These are phyloP conservation scores for Paxillus rubicundulus DNA, from an alignment of 768 basidiomycete species.

Conservation along the genomic window DNA sequence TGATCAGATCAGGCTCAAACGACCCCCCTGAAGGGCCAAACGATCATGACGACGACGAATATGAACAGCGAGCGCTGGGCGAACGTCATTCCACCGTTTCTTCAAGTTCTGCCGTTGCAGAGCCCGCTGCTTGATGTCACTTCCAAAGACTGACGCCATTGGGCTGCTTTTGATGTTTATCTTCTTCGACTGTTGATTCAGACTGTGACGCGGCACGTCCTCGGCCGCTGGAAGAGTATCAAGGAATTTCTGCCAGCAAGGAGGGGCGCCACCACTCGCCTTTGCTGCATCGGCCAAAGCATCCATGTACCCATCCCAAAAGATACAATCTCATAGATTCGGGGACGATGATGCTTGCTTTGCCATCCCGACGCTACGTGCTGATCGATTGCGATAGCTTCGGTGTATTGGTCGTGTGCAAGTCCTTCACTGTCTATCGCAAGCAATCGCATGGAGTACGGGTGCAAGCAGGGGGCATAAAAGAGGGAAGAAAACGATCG, in stretches of 20 bases:
- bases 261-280: neutral
- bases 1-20: too few species aligned
- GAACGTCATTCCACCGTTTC: conserved; percentile 28
- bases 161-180: too few species aligned
- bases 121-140: conserved; percentile 21
- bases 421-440: conserved; percentile 8
- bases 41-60: too few species aligned
- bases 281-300: conserved; percentile 1
- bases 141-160: conserved; percentile 12
- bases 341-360: conserved; percentile 21
- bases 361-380: conserved; percentile 36
- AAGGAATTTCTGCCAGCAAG: conserved; percentile 28
- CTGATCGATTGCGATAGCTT: conserved; percentile 48
- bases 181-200: too few species aligned
- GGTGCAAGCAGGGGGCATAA: neutral
- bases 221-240: conserved; percentile 31
- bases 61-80: conserved; percentile 35
- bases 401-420: conserved; percentile 40
- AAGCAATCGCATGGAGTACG: neutral
- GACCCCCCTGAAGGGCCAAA: too few species aligned
- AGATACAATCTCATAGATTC: neutral
- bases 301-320: conserved; percentile 2
- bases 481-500: neutral
- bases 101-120: conserved; percentile 14
- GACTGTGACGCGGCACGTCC: too few species aligned